These are phyloP conservation scores for Testicularia cyperi DNA, from an alignment of 1,284 basidiomycete species.

Conservation along the genomic window DNA sequence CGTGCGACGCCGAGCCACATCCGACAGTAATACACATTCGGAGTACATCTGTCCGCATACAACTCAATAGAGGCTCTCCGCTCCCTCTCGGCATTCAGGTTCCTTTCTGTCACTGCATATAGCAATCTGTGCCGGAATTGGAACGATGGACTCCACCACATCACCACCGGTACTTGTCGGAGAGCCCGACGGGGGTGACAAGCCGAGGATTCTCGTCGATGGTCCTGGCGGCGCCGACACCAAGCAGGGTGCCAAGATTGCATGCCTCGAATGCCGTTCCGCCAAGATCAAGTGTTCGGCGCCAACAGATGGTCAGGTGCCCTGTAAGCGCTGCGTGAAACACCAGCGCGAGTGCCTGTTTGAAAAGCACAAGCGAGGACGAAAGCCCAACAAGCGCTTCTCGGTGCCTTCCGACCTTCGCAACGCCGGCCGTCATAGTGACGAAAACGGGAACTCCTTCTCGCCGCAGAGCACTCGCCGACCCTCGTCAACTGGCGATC, in stretches of 20 bases:
- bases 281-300: conserved; percentile 52
- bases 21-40: no score
- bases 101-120: no score
- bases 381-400: conserved; percentile 45
- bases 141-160: conserved; percentile 17
- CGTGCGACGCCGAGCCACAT: no score
- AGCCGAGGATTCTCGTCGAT: conserved; percentile 45
- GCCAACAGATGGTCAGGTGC: conserved; percentile 47
- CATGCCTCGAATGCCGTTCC: conserved; percentile 46
- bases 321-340: conserved; percentile 46
- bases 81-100: no score
- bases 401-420: conserved; percentile 37
- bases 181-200: conserved; percentile 25
- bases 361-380: conserved; percentile 48
- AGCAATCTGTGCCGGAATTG: no score
- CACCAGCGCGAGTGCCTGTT: conserved; percentile 48
- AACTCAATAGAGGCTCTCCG: no score
- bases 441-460: conserved; percentile 14
- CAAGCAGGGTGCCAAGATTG: conserved; percentile 49
- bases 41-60: no score
- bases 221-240: conserved; percentile 48
- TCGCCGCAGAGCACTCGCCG: no score
- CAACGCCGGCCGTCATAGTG: no score
- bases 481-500: no score
- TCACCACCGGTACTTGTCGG: conserved; percentile 12